phyloP scores from a whole-genome alignment of 495 filamentous ascomycete species.

The Penicillium daleae region DNA sequence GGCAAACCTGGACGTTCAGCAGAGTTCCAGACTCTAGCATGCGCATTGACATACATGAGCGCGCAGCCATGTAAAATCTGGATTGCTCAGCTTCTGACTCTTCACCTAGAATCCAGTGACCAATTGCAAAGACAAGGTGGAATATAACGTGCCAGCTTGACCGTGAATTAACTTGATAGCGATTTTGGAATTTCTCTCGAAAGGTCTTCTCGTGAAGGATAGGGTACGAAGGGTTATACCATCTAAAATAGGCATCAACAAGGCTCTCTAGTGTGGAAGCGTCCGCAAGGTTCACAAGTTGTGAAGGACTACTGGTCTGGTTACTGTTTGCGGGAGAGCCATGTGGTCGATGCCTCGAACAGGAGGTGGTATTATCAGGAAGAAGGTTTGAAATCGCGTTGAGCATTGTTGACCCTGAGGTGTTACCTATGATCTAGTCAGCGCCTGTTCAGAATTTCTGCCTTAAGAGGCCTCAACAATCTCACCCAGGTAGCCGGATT shows the following conservation, averaged over 20 bases:
- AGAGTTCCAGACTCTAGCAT: not conserved
- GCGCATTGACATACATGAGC: not conserved
- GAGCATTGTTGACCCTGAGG: not conserved
- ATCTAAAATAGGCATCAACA: not conserved
- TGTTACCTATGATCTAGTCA: not conserved
- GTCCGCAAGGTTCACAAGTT: not conserved
- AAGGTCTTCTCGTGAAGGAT: not conserved
- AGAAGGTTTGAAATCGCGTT: not conserved
- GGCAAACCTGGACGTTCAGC: not conserved
- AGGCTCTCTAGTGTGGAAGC: not conserved
- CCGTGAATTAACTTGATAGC: not conserved
- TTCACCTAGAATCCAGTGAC: not conserved
- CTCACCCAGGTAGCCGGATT: not conserved
- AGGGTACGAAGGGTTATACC: not conserved
- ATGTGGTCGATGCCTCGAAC: not conserved
- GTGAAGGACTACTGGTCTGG: not conserved
- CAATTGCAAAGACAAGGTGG: not conserved
- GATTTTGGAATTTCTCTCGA: not conserved
- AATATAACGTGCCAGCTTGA: not conserved
- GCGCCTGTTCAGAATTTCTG: not conserved
- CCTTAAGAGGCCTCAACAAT: not conserved
- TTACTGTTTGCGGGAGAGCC: not conserved
- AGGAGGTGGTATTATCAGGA: not conserved
- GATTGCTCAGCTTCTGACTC: not conserved
- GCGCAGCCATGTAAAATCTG: not conserved